Base-by-base conservation (phyloP, 2,329 filamentous ascomycete species). In the Corinectria fuckeliana region DNA sequence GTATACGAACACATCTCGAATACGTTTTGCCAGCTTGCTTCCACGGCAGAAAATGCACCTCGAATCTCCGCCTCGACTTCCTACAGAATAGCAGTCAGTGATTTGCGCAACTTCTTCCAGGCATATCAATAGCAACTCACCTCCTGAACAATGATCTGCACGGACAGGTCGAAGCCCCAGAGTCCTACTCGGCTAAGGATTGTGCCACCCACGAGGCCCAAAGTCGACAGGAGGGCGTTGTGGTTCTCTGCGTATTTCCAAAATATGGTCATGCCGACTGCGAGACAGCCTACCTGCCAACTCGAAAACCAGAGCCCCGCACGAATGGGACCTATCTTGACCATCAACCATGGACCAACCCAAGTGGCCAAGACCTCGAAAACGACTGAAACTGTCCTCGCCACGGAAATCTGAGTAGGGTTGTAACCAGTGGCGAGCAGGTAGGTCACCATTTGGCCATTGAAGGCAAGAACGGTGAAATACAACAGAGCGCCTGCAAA, bases 1-100 rank as follows among this genome's bases (percentile, higher is more conserved):
- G 80, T 80, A 69, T 86, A 92, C 0, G 89, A 88, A 1, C 87
- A 73, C 47, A 92, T 80, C 72, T 93, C 90, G 61, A 91, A 92
- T 1, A 84, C 64, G 61, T 88, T 92, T 71, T 93, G 90, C 36
- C 88, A 80, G 0, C 86, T 82, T 8, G 87, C 83, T 72, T 93
- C 91, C 7, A 86, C 82, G 0, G 88, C 79, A 0, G 89, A 92
- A 65, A 93, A 93, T 0, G 81, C 77, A 1, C 88, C 90, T n/a
- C 91, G 84, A 36, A 79, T 72, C n/a, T 79, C 74, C 14, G 78
- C 75, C 38, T 83, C 78, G 18, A 88, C 81, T 53, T 83, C 81
- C 85, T 87, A 34, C 1, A 23, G n/a, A n/a, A 41, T 41, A n/a
- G 26, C 38, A 9, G 41, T 56, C 20, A 25, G 51, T 61, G 32